Conservation (phyloP, 1,139 yeast species). For the Pichia sp. region DNA sequence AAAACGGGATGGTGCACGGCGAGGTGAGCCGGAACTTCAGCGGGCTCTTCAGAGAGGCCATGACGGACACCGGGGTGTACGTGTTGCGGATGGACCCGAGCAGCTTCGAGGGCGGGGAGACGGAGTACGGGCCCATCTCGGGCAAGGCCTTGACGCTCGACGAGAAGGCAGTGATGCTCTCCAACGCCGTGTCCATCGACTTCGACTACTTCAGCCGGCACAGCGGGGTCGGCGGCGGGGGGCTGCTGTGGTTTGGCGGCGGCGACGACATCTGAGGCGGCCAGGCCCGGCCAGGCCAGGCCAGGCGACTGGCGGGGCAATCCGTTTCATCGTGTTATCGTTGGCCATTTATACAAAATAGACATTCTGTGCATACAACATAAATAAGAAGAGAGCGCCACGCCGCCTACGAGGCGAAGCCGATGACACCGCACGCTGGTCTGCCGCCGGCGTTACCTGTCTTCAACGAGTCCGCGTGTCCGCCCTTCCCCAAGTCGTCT, state of each 20-base stretch:
- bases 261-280: conserved; percentile 12
- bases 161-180: conserved; percentile 80
- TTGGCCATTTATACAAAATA: conserved; percentile 25
- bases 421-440: conserved; percentile 99
- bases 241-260: conserved; percentile 33
- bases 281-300: not conserved
- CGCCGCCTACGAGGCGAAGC: conserved; percentile 47
- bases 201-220: conserved; percentile 93
- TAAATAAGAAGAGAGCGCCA: conserved; percentile 32
- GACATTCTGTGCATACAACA: not conserved
- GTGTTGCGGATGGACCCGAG: conserved; percentile 77
- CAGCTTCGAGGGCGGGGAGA: conserved; percentile 48
- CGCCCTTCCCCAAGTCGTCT: conserved; percentile 97
- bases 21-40: conserved; percentile 92
- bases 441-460: conserved; percentile 99
- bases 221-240: conserved; percentile 47
- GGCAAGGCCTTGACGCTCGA: conserved; percentile 52
- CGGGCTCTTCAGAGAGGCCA: conserved; percentile 85
- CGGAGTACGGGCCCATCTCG: conserved; percentile 34
- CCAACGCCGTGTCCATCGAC: conserved; percentile 86
- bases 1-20: conserved; percentile 56
- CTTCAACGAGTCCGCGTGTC: conserved; percentile 86
- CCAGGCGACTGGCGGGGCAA: too few species aligned
- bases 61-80: conserved; percentile 93
- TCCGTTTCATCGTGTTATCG: not conserved